Conservation (phyloP, 1,284 basidiomycete species). For the Sanguinoderma infundibulare region DNA sequence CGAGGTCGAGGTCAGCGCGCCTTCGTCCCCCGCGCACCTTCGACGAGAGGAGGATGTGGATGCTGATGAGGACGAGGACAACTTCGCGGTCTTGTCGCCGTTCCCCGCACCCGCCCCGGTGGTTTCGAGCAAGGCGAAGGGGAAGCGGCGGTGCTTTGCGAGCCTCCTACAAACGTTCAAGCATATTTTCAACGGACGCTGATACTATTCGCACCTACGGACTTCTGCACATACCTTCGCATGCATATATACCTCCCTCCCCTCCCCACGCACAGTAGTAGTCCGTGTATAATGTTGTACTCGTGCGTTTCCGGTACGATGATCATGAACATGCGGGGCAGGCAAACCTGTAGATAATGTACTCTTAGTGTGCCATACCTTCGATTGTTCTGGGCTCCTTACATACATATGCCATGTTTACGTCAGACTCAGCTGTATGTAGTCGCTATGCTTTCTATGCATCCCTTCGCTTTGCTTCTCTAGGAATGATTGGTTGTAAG, state of each 20-base stretch:
- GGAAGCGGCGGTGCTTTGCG: conserved; percentile 5
- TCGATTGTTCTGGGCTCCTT: background rate
- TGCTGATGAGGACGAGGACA: background rate
- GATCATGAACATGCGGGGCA: background rate
- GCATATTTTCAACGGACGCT: conserved; percentile 1
- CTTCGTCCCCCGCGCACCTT: background rate
- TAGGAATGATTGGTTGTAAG: background rate
- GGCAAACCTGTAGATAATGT: background rate
- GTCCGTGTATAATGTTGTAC: background rate
- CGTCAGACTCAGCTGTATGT: background rate
- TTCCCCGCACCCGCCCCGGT: background rate
- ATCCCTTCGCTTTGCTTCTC: background rate
- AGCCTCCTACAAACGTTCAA: background rate
- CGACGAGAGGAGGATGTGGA: background rate
- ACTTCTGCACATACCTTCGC: background rate
- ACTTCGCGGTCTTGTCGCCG: no score
- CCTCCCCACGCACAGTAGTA: background rate
- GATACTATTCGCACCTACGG: background rate
- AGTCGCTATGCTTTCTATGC: conserved; percentile 1
- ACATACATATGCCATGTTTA: background rate
- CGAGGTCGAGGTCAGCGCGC: background rate
- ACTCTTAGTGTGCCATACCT: background rate
- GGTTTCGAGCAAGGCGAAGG: background rate
- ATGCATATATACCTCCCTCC: background rate
- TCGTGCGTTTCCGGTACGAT: background rate